A percentile compares a stretch with the other conserved stretches of the same genome.
phyloP scores from a whole-genome alignment of 805 yeast genomes.

The Candida maesae region DNA sequence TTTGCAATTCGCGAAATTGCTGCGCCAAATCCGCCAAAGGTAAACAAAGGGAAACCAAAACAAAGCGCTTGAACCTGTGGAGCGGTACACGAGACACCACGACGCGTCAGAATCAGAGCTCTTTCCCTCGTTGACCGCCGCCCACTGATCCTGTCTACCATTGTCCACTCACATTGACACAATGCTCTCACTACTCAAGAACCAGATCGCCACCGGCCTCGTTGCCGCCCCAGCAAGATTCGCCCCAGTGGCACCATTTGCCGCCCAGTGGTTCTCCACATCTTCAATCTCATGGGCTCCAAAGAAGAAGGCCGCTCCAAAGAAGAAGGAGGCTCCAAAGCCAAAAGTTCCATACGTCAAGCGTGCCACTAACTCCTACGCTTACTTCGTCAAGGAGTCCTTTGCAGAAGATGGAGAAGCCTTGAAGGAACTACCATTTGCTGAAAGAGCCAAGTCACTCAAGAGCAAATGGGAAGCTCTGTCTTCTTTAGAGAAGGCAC shows the following conservation, averaged over 20 bases:
- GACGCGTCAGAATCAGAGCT: too few relatives aligned
- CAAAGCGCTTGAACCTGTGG: too few relatives aligned
- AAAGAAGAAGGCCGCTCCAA: conserved; percentile 7
- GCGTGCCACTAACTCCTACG: conserved; percentile 11
- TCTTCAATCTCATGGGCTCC: conserved; percentile 4
- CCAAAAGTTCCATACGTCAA: conserved; percentile 10
- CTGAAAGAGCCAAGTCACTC: conserved; percentile 13
- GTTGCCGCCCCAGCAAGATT: not conserved
- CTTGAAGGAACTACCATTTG: conserved; percentile 11
- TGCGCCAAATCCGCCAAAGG: too few relatives aligned
- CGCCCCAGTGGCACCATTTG: conserved; percentile 1
- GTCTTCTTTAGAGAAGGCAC: conserved; percentile 12
- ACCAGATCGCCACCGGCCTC: conserved; percentile 3
- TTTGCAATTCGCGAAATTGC: too few relatives aligned
- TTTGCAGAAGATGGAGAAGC: conserved; percentile 10
- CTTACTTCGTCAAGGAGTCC: conserved; percentile 15
- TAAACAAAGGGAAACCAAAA: not conserved
- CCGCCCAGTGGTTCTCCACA: conserved; percentile 11
- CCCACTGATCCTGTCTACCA: not conserved
- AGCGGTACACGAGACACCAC: too few relatives aligned
- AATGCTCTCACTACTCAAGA: conserved; percentile 10
- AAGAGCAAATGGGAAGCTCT: conserved; percentile 14
- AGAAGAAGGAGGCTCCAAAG: conserved; percentile 9
- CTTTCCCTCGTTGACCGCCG: too few relatives aligned
- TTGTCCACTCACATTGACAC: not conserved